Percentiles rank a stretch among this genome's conserved stretches.
These are phyloP conservation scores for Pyrenophora seminiperda DNA, from an alignment of 2,329 filamentous ascomycete species.

Conservation along the genomic window DNA sequence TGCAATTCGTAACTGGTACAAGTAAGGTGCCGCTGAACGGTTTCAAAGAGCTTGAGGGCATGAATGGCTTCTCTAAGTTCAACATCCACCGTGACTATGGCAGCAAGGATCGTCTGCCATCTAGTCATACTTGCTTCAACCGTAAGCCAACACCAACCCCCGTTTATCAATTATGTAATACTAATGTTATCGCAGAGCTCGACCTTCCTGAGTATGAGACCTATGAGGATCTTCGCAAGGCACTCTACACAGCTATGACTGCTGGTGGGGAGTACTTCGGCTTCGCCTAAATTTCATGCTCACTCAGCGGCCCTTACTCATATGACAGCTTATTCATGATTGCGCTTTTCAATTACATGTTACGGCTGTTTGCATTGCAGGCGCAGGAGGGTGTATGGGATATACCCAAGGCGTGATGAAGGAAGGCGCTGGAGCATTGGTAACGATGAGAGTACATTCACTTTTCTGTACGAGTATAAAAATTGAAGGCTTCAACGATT, in stretches of 20 bases:
- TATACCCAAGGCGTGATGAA: constrained; percentile 7
- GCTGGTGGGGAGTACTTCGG: constrained; percentile 96
- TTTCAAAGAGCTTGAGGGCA: constrained; percentile 98
- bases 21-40: constrained; percentile 98
- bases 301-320: background rate
- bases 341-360: constrained; percentile 20
- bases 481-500: constrained; percentile 12
- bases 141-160: constrained; percentile 68
- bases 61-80: constrained; percentile 98
- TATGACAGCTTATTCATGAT: constrained; percentile 4
- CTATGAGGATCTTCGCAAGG: constrained; percentile 86
- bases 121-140: constrained; percentile 98
- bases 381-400: constrained; percentile 25
- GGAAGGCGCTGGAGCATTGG: constrained; percentile 7
- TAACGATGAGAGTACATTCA: background rate
- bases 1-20: constrained; percentile 98
- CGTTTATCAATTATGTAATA: background rate
- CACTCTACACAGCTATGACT: constrained; percentile 95
- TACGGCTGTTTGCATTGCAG: constrained; percentile 39
- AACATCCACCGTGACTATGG: constrained; percentile 99
- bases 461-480: constrained; percentile 28
- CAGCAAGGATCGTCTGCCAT: constrained; percentile 92
- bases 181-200: constrained; percentile 70
- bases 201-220: constrained; percentile 98
- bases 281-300: constrained; percentile 69